Evolutionary conservation across 306 rosid genomes (phyloP), one percentile per base, ranked within the genome.

Genomic region (Quercus wislizeni): DNA sequence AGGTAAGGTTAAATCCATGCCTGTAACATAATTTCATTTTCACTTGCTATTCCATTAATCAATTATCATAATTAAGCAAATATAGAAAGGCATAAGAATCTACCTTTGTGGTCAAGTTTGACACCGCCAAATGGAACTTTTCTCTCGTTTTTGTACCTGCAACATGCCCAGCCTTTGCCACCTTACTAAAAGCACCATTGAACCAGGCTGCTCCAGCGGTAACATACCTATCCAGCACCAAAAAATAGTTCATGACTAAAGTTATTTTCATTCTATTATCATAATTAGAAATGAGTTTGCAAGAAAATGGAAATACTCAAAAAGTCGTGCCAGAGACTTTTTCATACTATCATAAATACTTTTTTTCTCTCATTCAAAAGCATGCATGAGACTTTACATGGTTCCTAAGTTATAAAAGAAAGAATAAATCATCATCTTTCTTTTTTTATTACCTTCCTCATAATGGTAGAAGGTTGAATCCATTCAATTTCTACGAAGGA

Each of bases 121-220:
- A 87, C 78, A 95, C 89, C 20, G 97, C 98, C 79, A 86, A 28
- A 75, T 90, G 83, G 85, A 92, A 91, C 82, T 89, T 95, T 55
- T 91, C 99, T 89, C 99, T 90, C 31, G 98, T 95, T 86, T 91
- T 95, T 14, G 98, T 63, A 67, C 98, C 85, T 4, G 99, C 98
- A 73, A 82, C 91, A 43, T 92, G 93, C 52, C 99, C 98, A 4
- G 88, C 99, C 87, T 84, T 92, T 23, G 97, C 91, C 77, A 91
- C 97, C 85, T 89, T 93, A 76, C 87, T 83, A 76, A 95, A 95
- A 74, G 99, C 98, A 74, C 97, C 98, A 78, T 90, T 95, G 71
- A 95, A 79, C 99, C 99, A 95, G 9, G 98, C 74, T 55, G 97
- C 81, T 79, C 99, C 91, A 0, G 93, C 91, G 17, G 93, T 89